Conservation (phyloP, 176 grass and related monocot species). For the Zizania latifolia region DNA sequence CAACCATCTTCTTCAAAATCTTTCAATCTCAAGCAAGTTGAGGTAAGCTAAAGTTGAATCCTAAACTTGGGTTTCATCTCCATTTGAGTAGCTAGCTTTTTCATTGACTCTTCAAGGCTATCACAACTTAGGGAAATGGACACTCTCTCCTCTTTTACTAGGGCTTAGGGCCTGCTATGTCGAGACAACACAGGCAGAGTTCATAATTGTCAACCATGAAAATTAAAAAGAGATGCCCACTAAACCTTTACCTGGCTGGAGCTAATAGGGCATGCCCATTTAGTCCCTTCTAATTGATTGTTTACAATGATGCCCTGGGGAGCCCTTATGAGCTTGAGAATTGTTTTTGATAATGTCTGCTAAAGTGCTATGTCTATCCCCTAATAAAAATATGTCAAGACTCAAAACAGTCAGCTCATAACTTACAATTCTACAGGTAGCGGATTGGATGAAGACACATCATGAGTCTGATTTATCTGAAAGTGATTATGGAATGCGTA, state of each 20-base stretch:
- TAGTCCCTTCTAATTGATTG: background rate
- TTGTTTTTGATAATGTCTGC: background rate
- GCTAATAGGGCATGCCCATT: background rate
- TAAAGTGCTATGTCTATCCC: background rate
- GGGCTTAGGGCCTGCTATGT: too few species aligned
- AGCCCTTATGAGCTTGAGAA: background rate
- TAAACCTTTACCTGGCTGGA: background rate
- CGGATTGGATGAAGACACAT: conserved; percentile 80
- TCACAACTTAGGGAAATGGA: too few species aligned
- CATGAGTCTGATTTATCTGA: conserved; percentile 65
- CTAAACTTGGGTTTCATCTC: too few species aligned
- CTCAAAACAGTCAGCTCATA: background rate
- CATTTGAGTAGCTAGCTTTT: too few species aligned
- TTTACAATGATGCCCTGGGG: background rate
- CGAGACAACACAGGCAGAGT: too few species aligned
- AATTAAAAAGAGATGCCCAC: background rate
- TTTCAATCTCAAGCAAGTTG: too few species aligned
- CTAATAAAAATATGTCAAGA: background rate
- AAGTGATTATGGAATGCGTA: conserved; percentile 57
- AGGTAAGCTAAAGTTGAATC: too few species aligned
- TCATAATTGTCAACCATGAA: background rate
- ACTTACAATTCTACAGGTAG: conserved; percentile 45
- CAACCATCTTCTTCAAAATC: too few species aligned
- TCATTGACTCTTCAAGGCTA: too few species aligned
- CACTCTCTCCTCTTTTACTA: too few species aligned